Evolutionary conservation across 768 basidiomycete genomes (phyloP).

Genomic region (Trametopsis cervina): DNA sequence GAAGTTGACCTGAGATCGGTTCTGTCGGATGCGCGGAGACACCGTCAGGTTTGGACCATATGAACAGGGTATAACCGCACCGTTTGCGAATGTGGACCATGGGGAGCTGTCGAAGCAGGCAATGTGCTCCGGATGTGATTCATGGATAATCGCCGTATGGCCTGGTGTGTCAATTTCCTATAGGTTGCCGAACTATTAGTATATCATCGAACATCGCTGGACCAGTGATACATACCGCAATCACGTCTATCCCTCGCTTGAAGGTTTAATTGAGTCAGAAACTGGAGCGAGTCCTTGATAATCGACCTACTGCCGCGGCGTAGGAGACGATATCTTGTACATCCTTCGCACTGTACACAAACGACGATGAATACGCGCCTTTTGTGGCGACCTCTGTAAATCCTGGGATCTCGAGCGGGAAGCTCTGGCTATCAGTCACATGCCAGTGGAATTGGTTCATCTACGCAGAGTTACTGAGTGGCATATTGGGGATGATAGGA

Average conservation of each 20-base stretch:
- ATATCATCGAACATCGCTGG: too few species aligned
- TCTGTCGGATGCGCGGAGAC: constrained; percentile 21
- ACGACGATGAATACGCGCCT: constrained; percentile 34
- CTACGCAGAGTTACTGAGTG: constrained; percentile 18
- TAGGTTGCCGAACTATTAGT: too few species aligned
- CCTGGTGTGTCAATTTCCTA: constrained; percentile 44
- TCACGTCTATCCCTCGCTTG: constrained; percentile 40
- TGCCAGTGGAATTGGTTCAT: constrained; percentile 43
- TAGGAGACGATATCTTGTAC: constrained; percentile 33
- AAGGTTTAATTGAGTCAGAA: too few species aligned
- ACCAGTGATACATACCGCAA: constrained; percentile 24
- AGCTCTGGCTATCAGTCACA: constrained; percentile 40
- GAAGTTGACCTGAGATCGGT: constrained; percentile 45
- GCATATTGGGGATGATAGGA: neutral
- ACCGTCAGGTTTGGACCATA: too few species aligned
- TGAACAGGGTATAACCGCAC: too few species aligned
- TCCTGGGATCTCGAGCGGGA: constrained; percentile 34
- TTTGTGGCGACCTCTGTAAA: constrained; percentile 30
- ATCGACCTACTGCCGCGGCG: constrained; percentile 33
- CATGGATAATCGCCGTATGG: constrained; percentile 34
- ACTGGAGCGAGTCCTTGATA: too few species aligned
- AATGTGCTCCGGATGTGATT: constrained; percentile 35
- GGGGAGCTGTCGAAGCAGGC: constrained; percentile 31
- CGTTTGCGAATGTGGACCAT: constrained; percentile 31
- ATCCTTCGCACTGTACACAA: constrained; percentile 29